phyloP scores from a whole-genome alignment of 148 eudicot genomes.

The Chenopodium album region DNA sequence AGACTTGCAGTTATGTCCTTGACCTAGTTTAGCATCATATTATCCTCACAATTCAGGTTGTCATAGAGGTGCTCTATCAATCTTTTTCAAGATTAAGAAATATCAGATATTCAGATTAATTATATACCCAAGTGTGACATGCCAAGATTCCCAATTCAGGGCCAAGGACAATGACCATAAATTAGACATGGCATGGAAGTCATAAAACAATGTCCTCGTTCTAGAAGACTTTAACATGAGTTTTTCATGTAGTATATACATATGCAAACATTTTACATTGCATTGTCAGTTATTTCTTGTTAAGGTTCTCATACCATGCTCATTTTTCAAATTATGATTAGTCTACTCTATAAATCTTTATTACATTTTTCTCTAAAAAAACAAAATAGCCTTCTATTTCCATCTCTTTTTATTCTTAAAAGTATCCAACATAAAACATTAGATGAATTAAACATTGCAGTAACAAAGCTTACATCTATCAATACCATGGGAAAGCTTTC shows the following conservation, averaged over 20 bases:
- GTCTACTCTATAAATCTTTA: too few relatives aligned
- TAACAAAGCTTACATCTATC: not conserved
- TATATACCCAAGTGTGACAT: too few relatives aligned
- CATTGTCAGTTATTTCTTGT: not conserved
- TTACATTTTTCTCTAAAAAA: too few relatives aligned
- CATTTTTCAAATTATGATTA: too few relatives aligned
- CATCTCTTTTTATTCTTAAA: not conserved
- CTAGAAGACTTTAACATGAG: not conserved
- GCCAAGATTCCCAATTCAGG: too few relatives aligned
- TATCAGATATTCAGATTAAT: too few relatives aligned
- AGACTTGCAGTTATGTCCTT: not conserved
- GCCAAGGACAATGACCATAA: too few relatives aligned
- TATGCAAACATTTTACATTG: not conserved
- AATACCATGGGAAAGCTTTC: not conserved
- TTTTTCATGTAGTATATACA: not conserved
- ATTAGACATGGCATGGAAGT: too few relatives aligned
- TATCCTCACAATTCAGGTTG: not conserved
- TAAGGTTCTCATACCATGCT: not conserved
- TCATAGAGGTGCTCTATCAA: not conserved
- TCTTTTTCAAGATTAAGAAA: not conserved
- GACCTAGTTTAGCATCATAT: not conserved
- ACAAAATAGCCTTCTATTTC: too few relatives aligned
- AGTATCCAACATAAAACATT: too few relatives aligned
- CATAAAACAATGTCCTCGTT: too few relatives aligned
- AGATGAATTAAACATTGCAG: too few relatives aligned